Evolutionary conservation across 2,329 filamentous ascomycete species (phyloP).

Genomic region (Curvularia sp.): DNA sequence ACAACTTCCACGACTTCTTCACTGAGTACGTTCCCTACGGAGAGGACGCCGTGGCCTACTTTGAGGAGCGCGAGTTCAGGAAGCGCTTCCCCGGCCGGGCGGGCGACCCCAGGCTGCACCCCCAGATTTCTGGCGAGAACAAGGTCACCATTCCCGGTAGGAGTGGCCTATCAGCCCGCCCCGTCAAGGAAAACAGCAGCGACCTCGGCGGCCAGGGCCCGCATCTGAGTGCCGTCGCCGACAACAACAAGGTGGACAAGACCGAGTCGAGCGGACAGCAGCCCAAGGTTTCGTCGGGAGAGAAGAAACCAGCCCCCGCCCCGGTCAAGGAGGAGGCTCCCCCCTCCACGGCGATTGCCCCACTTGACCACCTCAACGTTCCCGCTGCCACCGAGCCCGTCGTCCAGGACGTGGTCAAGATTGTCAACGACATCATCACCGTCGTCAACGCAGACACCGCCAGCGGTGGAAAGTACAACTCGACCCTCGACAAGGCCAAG

Average conservation of each 20-base stretch:
- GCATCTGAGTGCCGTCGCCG: constrained; percentile 68
- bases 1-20: constrained; percentile 99
- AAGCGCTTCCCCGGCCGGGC: constrained; percentile 73
- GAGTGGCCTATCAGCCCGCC: constrained; percentile 83
- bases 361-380: constrained; percentile 80
- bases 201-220: constrained; percentile 58
- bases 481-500: constrained; percentile 85
- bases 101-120: constrained; percentile 52
- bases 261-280: constrained; percentile 16
- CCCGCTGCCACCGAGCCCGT: constrained; percentile 81
- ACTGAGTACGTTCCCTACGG: constrained; percentile 95
- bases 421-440: constrained; percentile 94
- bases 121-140: constrained; percentile 63
- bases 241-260: constrained; percentile 47
- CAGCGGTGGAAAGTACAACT: constrained; percentile 73
- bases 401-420: constrained; percentile 91
- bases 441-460: constrained; percentile 89
- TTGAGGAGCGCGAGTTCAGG: constrained; percentile 93
- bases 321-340: constrained; percentile 31
- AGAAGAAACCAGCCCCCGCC: constrained; percentile 42
- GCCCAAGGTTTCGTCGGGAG: constrained; percentile 41
- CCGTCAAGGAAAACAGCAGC: constrained; percentile 64
- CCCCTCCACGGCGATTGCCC: constrained; percentile 51
- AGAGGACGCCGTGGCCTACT: constrained; percentile 91
- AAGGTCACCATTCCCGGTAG: constrained; percentile 84